Evolutionary conservation across 768 basidiomycete genomes (phyloP).

Genomic region (Tricholoma matsutake): DNA sequence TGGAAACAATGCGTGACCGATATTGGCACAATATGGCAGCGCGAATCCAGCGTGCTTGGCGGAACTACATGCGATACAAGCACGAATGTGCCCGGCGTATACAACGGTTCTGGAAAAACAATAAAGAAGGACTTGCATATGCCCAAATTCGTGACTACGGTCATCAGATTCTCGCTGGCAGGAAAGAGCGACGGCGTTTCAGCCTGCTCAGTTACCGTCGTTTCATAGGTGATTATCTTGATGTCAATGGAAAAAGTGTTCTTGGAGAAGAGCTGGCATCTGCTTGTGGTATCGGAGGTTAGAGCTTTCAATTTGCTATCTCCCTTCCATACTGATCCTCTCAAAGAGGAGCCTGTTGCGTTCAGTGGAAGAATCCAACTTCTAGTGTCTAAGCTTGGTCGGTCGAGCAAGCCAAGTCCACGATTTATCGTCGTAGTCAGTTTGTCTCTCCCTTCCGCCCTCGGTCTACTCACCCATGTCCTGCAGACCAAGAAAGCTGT

Average conservation of each 20-base stretch:
- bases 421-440: slow-evolving; percentile 87
- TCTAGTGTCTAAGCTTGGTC: slow-evolving; percentile 77
- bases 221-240: slow-evolving; percentile 95
- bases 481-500: slow-evolving; percentile 80
- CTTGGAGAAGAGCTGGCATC: slow-evolving; percentile 72
- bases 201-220: slow-evolving; percentile 92
- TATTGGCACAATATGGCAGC: slow-evolving; percentile 99
- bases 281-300: slow-evolving; percentile 74
- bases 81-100: slow-evolving; percentile 94
- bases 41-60: slow-evolving; percentile 93
- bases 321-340: not conserved
- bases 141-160: slow-evolving; percentile 92
- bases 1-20: slow-evolving; percentile 97
- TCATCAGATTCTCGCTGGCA: slow-evolving; percentile 83
- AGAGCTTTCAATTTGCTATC: slow-evolving; percentile 20
- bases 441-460: slow-evolving; percentile 7
- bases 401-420: slow-evolving; percentile 90
- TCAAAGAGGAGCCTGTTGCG: slow-evolving; percentile 66
- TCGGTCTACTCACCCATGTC: not conserved
- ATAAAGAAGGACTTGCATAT: slow-evolving; percentile 90
- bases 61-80: slow-evolving; percentile 94
- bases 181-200: slow-evolving; percentile 93
- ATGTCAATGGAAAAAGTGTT: slow-evolving; percentile 77
- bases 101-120: slow-evolving; percentile 98
- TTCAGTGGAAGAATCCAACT: slow-evolving; percentile 84